A percentile compares a stretch with the other conserved stretches of the same genome.
Conservation (phyloP, 441 rosid genomes). For the Viola pubescens region DNA sequence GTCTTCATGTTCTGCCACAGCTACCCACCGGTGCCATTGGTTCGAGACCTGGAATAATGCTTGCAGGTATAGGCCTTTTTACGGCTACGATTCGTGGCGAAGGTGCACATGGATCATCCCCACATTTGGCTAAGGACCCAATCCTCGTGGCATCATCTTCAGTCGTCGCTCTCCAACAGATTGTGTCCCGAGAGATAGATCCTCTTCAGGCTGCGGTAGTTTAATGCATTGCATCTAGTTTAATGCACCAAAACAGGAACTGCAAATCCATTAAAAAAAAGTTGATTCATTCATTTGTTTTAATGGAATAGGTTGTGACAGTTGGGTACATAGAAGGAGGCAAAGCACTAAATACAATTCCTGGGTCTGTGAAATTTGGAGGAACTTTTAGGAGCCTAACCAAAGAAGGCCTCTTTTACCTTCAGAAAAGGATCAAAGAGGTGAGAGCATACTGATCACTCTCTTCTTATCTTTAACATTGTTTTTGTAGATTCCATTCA, state of each 20-base stretch:
- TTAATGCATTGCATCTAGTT: background rate
- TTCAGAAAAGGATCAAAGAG: constrained; percentile 51
- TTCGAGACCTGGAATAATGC: constrained; percentile 41
- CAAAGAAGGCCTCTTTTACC: constrained; percentile 33
- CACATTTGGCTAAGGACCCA: constrained; percentile 30
- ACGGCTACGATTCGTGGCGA: constrained; percentile 28
- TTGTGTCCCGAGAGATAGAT: constrained; percentile 35
- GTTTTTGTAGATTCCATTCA: too few species aligned
- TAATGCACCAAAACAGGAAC: background rate
- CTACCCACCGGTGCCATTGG: constrained; percentile 25
- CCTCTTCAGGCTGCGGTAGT: constrained; percentile 38
- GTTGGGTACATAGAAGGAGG: constrained; percentile 58
- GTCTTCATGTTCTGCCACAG: constrained; percentile 30
- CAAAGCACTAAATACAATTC: constrained; percentile 44
- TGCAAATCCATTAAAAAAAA: background rate
- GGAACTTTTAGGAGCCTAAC: constrained; percentile 57
- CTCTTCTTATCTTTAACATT: background rate
- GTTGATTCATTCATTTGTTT: constrained; percentile 1
- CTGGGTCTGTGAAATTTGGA: constrained; percentile 34
- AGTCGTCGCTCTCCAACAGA: constrained; percentile 34
- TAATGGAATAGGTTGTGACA: constrained; percentile 39
- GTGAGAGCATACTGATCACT: constrained; percentile 17
- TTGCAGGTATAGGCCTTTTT: constrained; percentile 35
- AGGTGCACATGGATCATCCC: constrained; percentile 36
- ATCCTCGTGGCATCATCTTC: constrained; percentile 35